A percentile compares a stretch with the other conserved stretches of the same genome.
Evolutionary conservation across 495 filamentous ascomycete genomes (phyloP).

Genomic region (Amphirosellinia nigrospora): DNA sequence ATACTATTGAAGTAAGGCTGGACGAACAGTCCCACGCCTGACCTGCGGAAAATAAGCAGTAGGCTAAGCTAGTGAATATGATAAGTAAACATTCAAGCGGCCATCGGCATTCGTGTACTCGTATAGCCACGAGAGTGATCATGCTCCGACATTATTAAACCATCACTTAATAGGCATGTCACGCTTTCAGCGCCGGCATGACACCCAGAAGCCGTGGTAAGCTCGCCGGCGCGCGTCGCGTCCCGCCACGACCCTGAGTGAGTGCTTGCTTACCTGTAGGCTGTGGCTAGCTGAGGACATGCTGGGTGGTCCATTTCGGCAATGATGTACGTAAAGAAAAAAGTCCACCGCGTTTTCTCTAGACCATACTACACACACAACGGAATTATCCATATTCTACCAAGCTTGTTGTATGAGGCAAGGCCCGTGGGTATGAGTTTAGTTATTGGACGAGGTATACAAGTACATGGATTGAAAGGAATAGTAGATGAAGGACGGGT

Average conservation of each 20-base stretch:
- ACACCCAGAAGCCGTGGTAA: not conserved
- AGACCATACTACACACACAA: not conserved
- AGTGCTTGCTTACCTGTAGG: slow-evolving; percentile 17
- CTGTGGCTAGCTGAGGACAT: slow-evolving; percentile 12
- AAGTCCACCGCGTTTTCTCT: not conserved
- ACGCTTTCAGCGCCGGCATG: not conserved
- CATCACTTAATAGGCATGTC: not conserved
- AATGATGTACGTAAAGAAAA: slow-evolving; percentile 12
- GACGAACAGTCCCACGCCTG: not conserved
- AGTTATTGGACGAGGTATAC: not conserved
- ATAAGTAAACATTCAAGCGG: not conserved
- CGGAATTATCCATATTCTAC: not conserved
- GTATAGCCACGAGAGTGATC: not conserved
- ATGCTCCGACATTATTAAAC: not conserved
- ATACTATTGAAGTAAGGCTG: not conserved
- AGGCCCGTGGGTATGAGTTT: not conserved
- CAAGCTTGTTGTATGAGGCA: not conserved
- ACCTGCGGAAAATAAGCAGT: not conserved
- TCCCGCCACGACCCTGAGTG: not conserved
- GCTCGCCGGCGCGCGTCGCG: not conserved
- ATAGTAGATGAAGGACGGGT: not conserved
- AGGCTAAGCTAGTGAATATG: not conserved
- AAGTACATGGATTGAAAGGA: not conserved
- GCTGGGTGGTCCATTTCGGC: slow-evolving; percentile 2
- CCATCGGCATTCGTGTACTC: not conserved